Evolutionary conservation across 495 filamentous ascomycete genomes (phyloP).

Genomic region (Pseudoneurospora amorphoporcata): DNA sequence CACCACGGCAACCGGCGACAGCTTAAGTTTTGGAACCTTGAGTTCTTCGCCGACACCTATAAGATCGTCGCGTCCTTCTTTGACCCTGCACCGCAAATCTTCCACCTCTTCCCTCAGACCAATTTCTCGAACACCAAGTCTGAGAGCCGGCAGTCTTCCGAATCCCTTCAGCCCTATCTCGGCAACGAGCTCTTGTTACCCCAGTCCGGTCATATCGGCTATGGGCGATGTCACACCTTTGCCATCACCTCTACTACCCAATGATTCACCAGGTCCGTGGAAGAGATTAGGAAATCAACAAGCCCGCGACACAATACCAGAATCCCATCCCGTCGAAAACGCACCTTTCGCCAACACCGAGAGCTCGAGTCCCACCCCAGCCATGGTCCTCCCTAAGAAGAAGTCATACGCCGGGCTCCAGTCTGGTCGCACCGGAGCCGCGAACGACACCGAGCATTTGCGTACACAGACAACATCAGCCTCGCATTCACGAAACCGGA

Average conservation of each 20-base stretch:
- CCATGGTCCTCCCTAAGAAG: slow-evolving; percentile 40
- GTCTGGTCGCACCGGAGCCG: slow-evolving; percentile 14
- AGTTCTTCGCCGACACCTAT: slow-evolving; percentile 9
- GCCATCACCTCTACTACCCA: slow-evolving; percentile 71
- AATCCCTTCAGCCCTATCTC: slow-evolving; percentile 27
- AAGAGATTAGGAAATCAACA: slow-evolving; percentile 36
- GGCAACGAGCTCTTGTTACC: slow-evolving; percentile 32
- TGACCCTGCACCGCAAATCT: slow-evolving; percentile 27
- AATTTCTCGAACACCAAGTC: slow-evolving; percentile 37
- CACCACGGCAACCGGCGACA: slow-evolving; percentile 14
- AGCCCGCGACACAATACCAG: slow-evolving; percentile 25
- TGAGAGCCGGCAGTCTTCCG: slow-evolving; percentile 27
- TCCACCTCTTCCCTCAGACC: slow-evolving; percentile 32
- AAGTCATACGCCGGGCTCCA: slow-evolving; percentile 41
- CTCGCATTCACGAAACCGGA: slow-evolving; percentile 54
- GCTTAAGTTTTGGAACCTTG: slow-evolving; percentile 1
- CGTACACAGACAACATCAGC: slow-evolving; percentile 19
- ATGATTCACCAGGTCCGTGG: slow-evolving; percentile 67
- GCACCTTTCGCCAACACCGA: slow-evolving; percentile 39
- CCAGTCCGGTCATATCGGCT: slow-evolving; percentile 61
- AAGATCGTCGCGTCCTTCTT: slow-evolving; percentile 16
- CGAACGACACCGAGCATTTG: background rate
- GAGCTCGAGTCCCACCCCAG: slow-evolving; percentile 35
- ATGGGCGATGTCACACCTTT: slow-evolving; percentile 88
- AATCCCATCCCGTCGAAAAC: slow-evolving; percentile 30